These are phyloP conservation scores for Fusarium illudens DNA, from an alignment of 2,329 filamentous ascomycete species.

Conservation along the genomic window DNA sequence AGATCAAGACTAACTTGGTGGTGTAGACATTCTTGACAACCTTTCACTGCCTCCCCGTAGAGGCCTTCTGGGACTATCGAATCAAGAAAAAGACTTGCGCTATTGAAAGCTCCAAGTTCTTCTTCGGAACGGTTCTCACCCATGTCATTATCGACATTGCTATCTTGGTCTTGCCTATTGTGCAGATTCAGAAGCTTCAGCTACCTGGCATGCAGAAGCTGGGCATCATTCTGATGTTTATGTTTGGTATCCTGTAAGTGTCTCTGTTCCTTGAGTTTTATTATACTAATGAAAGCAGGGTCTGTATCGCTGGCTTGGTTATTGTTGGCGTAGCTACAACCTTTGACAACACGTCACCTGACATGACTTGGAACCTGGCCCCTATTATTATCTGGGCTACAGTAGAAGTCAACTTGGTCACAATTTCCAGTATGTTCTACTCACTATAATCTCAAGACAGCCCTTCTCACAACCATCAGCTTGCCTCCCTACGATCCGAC, in stretches of 20 bases:
- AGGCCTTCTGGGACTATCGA: constrained; percentile 46
- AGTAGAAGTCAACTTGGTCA: constrained; percentile 28
- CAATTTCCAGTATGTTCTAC: constrained; percentile 13
- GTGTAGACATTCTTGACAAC: constrained; percentile 43
- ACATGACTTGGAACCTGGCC: constrained; percentile 22
- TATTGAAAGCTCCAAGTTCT: constrained; percentile 44
- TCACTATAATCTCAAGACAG: not conserved
- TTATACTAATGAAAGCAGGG: not conserved
- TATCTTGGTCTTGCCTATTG: constrained; percentile 44
- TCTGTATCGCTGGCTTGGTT: constrained; percentile 23
- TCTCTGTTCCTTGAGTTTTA: not conserved
- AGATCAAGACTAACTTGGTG: not conserved
- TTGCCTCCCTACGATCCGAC: constrained; percentile 26
- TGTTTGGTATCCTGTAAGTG: constrained; percentile 41
- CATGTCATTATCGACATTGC: constrained; percentile 46
- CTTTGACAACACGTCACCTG: constrained; percentile 8
- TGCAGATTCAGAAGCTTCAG: constrained; percentile 44
- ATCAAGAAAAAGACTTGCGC: constrained; percentile 40
- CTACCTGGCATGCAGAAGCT: constrained; percentile 41
- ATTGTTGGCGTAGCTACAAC: constrained; percentile 14
- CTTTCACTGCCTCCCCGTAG: constrained; percentile 47
- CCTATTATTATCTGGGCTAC: constrained; percentile 28
- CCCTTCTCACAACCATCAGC: not conserved
- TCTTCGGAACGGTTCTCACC: constrained; percentile 44
- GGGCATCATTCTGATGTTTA: constrained; percentile 40